A percentile compares a stretch with the other conserved stretches of the same genome.
Evolutionary conservation across 2,329 filamentous ascomycete genomes (phyloP).

Genomic region (Aspergillus transmontanensis): DNA sequence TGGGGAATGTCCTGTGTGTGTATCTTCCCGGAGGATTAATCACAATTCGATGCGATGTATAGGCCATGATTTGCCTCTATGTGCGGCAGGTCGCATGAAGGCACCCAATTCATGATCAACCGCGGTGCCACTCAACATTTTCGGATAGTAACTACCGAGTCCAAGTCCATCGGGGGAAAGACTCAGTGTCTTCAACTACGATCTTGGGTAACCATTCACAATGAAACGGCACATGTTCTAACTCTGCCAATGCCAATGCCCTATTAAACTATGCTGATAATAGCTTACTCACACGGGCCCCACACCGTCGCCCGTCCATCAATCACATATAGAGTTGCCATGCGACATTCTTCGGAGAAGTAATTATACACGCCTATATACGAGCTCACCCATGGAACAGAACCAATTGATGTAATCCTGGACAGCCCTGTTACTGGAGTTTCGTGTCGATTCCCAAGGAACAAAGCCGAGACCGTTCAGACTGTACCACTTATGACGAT

Average conservation of each 20-base stretch:
- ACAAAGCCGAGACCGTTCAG: not conserved
- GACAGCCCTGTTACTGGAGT: not conserved
- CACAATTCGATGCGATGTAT: conserved; percentile 6
- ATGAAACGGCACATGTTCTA: not conserved
- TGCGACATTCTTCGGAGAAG: not conserved
- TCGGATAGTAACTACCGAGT: not conserved
- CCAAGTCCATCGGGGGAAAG: not conserved
- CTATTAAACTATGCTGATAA: not conserved
- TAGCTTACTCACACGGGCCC: not conserved
- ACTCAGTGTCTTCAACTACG: not conserved
- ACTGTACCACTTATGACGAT: not conserved
- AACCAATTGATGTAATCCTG: not conserved
- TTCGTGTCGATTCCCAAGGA: not conserved
- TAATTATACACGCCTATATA: not conserved
- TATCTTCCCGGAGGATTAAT: conserved; percentile 6
- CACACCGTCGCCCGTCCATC: not conserved
- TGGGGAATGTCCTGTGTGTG: not conserved
- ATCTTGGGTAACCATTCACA: not conserved
- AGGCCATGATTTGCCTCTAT: not conserved
- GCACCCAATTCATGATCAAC: not conserved
- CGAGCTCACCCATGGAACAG: conserved; percentile 1
- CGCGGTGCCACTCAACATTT: not conserved
- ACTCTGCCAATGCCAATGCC: not conserved
- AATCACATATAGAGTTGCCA: not conserved
- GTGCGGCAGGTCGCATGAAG: conserved; percentile 7